phyloP scores from a whole-genome alignment of 345 rosid genomes.

The Murraya paniculata region DNA sequence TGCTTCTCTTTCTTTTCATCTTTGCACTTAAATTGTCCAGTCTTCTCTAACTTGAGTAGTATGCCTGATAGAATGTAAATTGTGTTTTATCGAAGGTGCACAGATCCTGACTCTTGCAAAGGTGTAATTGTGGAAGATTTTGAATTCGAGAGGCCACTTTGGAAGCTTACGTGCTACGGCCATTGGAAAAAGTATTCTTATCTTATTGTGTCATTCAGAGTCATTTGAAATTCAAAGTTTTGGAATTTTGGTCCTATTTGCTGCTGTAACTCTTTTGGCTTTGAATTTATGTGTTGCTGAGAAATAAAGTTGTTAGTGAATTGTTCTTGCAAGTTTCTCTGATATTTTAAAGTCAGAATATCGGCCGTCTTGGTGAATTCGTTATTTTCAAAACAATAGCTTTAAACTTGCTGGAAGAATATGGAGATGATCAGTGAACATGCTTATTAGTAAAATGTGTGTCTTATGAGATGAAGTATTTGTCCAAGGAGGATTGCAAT shows the following conservation, averaged over 20 bases:
- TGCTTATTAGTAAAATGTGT: not conserved
- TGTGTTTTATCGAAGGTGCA: conserved; percentile 50
- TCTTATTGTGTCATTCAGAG: not conserved
- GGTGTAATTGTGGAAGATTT: conserved; percentile 64
- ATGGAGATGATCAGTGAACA: not conserved
- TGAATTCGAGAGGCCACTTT: conserved; percentile 75
- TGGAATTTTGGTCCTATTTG: not conserved
- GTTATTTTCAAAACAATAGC: not conserved
- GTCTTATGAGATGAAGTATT: not conserved
- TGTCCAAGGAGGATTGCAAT: not conserved
- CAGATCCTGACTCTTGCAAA: conserved; percentile 76
- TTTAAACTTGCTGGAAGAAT: not conserved
- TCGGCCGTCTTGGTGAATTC: not conserved
- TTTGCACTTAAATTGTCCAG: not conserved
- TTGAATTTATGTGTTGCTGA: conserved; percentile 5
- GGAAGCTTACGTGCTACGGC: conserved; percentile 89
- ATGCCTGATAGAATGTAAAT: conserved; percentile 6
- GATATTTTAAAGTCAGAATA: not conserved
- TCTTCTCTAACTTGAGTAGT: conserved; percentile 7
- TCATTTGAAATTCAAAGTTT: not conserved
- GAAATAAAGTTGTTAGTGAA: not conserved
- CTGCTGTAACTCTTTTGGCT: not conserved
- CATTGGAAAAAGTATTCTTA: conserved; percentile 70
- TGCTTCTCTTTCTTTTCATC: conserved; percentile 7
- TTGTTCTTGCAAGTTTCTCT: conserved; percentile 1